These are phyloP conservation scores for Hypoxylon sp. DNA, from an alignment of 2,329 filamentous ascomycete species.

Conservation along the genomic window DNA sequence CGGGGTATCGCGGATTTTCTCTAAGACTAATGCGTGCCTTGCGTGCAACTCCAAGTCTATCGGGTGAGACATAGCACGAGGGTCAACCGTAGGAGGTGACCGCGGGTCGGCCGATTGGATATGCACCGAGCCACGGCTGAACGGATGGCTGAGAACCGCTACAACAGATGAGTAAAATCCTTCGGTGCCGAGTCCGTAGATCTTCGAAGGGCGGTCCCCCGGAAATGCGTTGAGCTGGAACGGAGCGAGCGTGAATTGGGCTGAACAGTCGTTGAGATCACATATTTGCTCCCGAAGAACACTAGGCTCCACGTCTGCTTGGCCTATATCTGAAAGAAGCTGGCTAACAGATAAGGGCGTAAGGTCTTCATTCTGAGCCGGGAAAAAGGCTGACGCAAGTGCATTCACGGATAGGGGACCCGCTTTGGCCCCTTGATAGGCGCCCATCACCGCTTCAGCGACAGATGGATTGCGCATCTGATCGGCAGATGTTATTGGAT, in stretches of 20 bases:
- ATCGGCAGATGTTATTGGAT: constrained; percentile 16
- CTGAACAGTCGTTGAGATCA: constrained; percentile 7
- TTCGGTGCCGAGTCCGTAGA: constrained; percentile 8
- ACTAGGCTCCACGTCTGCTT: constrained; percentile 10
- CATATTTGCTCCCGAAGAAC: constrained; percentile 20
- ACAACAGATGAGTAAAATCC: constrained; percentile 17
- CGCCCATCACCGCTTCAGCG: constrained; percentile 8
- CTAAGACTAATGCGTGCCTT: constrained; percentile 14
- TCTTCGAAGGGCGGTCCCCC: constrained; percentile 2
- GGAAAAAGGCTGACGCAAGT: constrained; percentile 21
- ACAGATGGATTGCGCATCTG: constrained; percentile 21
- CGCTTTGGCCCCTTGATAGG: constrained; percentile 11
- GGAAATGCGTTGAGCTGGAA: constrained; percentile 14
- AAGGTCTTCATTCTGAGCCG: constrained; percentile 10
- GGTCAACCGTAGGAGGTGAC: constrained; percentile 10
- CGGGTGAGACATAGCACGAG: constrained; percentile 16
- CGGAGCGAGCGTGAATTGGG: constrained; percentile 17
- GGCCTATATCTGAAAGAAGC: constrained; percentile 9
- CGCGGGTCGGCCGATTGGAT: constrained; percentile 13
- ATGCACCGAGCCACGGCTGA: constrained; percentile 22
- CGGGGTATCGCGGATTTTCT: constrained; percentile 15
- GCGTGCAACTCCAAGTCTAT: constrained; percentile 22
- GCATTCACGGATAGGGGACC: constrained; percentile 17
- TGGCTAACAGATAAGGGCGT: constrained; percentile 5
- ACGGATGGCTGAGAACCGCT: constrained; percentile 19